A percentile compares a stretch with the other conserved stretches of the same genome.
These are phyloP conservation scores for Isoetes engelmannii DNA, from an alignment of 83 land plant genomes.

Conservation along the genomic window DNA sequence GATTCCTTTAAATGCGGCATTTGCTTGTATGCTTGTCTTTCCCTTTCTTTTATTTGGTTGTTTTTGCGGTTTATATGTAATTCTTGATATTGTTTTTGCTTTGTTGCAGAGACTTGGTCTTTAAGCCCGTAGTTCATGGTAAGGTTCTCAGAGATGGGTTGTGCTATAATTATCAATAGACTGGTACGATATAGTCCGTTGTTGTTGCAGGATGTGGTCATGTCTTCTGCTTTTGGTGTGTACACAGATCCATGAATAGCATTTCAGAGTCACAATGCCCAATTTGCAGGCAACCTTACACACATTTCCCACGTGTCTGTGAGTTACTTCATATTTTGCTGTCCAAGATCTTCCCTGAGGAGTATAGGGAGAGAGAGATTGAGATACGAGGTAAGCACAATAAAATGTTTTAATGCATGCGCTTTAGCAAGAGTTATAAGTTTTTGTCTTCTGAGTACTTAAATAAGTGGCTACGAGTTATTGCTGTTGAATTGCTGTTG, in stretches of 20 bases:
- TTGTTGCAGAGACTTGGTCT: slow-evolving; percentile 60
- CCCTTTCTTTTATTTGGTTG: not conserved
- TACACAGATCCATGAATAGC: slow-evolving; percentile 50
- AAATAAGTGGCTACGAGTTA: not conserved
- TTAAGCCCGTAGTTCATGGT: slow-evolving; percentile 66
- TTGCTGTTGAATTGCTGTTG: not conserved
- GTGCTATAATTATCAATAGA: not conserved
- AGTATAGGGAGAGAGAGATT: slow-evolving; percentile 43
- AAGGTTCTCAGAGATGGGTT: not conserved
- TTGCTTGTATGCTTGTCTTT: slow-evolving; percentile 16
- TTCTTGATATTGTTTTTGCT: not conserved
- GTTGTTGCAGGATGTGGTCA: slow-evolving; percentile 74
- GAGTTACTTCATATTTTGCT: slow-evolving; percentile 56
- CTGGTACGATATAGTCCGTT: slow-evolving; percentile 2
- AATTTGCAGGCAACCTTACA: slow-evolving; percentile 52
- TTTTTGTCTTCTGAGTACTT: too few species aligned
- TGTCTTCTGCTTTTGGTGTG: slow-evolving; percentile 86
- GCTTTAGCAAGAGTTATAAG: too few species aligned
- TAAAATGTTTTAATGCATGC: too few species aligned
- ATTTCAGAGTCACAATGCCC: slow-evolving; percentile 53
- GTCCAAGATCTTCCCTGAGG: slow-evolving; percentile 39
- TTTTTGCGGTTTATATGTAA: too few species aligned
- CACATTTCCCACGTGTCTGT: slow-evolving; percentile 63
- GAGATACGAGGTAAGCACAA: slow-evolving; percentile 41
- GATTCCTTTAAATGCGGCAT: slow-evolving; percentile 16